Conservation (phyloP, 1,284 basidiomycete genomes). For the Marasmius fiardii region DNA sequence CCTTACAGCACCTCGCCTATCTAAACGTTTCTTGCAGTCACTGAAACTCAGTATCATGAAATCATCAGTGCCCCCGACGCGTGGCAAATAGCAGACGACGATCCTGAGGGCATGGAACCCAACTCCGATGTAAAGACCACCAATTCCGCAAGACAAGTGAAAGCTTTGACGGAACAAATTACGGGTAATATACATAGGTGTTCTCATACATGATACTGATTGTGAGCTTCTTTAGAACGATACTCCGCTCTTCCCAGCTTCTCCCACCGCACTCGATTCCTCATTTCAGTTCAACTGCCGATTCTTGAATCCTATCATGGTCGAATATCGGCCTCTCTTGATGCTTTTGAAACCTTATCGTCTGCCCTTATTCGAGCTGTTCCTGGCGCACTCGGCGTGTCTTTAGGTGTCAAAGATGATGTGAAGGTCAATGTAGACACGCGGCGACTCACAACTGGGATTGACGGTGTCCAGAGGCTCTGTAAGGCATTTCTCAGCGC, state of each 20-base stretch:
- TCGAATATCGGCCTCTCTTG: constrained; percentile 81
- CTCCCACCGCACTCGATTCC: constrained; percentile 77
- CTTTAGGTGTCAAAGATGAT: constrained; percentile 37
- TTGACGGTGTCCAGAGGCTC: constrained; percentile 76
- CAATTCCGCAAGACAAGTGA: constrained; percentile 76
- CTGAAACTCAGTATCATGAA: constrained; percentile 77
- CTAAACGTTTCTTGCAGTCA: constrained; percentile 43
- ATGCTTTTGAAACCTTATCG: constrained; percentile 91
- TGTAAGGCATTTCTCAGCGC: constrained; percentile 83
- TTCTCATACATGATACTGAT: constrained; percentile 1
- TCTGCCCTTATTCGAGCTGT: constrained; percentile 87
- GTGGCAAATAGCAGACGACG: constrained; percentile 82
- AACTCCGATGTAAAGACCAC: constrained; percentile 61
- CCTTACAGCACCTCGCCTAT: constrained; percentile 1
- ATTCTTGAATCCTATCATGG: constrained; percentile 75
- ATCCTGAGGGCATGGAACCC: constrained; percentile 44
- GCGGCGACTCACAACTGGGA: constrained; percentile 67
- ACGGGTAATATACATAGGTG: constrained; percentile 54
- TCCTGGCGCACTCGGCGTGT: constrained; percentile 76
- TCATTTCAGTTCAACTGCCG: constrained; percentile 83
- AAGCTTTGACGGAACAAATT: constrained; percentile 84
- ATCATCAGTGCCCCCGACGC: constrained; percentile 82
- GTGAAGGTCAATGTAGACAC: constrained; percentile 54
- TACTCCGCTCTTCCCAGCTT: constrained; percentile 84
- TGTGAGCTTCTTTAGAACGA: constrained; percentile 53